These are phyloP conservation scores for Skeletonema costatum DNA, from an alignment of 108 stramenopile genomes.

Conservation along the genomic window DNA sequence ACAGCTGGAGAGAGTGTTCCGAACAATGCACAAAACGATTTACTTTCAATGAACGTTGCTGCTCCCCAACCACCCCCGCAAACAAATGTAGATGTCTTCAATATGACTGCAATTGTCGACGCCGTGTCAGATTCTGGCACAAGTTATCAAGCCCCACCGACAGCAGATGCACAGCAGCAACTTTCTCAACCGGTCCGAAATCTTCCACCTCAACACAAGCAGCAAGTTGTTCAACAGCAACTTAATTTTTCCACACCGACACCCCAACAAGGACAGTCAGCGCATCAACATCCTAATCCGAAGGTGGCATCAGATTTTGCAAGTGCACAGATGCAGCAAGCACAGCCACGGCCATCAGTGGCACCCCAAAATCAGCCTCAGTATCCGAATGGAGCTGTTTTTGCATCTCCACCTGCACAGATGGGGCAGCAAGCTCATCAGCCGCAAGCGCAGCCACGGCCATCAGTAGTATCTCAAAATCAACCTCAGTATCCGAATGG, in stretches of 20 bases:
- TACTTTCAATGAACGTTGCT: conserved; percentile 21
- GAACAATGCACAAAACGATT: conserved; percentile 4
- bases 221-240: too few relatives aligned
- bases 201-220: neutral
- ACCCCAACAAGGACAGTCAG: too few relatives aligned
- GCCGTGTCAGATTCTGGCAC: neutral
- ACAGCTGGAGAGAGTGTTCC: neutral
- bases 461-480: neutral
- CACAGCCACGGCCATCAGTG: too few relatives aligned
- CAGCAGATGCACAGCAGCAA: neutral
- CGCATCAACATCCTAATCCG: too few relatives aligned
- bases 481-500: neutral
- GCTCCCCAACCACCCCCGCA: conserved; percentile 11
- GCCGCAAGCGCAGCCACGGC: neutral
- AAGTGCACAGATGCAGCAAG: too few relatives aligned
- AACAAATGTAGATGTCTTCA: conserved; percentile 9
- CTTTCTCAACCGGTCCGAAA: neutral
- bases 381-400: neutral
- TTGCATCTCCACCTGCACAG: neutral
- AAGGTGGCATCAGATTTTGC: too few relatives aligned
- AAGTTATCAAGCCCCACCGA: neutral
- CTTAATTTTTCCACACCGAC: too few relatives aligned
- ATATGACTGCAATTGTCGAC: conserved; percentile 20
- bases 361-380: too few relatives aligned
- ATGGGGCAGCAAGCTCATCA: neutral